phyloP scores from a whole-genome alignment of 2,329 filamentous ascomycete genomes.

The Phyllachora maydis region DNA sequence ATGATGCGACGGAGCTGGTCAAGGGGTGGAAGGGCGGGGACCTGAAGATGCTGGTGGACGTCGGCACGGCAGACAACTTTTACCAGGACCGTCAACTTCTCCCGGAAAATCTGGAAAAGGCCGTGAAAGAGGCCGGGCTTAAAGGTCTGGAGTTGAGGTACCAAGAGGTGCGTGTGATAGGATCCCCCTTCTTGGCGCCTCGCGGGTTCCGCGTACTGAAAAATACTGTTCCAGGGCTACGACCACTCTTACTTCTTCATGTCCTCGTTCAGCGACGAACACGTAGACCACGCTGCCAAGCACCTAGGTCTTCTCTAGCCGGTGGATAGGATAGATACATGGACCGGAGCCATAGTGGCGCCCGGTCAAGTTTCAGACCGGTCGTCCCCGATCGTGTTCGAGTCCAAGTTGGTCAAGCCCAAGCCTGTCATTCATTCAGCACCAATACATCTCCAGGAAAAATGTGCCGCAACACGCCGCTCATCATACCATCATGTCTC shows the following conservation, averaged over 20 bases:
- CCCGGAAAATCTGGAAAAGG: constrained; percentile 77
- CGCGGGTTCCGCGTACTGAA: no score
- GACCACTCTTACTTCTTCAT: constrained; percentile 98
- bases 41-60: constrained; percentile 69
- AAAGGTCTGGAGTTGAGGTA: constrained; percentile 59
- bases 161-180: constrained; percentile 37
- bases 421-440: no score
- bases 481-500: no score
- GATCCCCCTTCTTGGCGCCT: constrained; percentile 3
- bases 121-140: constrained; percentile 55
- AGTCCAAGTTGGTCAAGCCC: no score
- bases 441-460: no score
- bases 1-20: constrained; percentile 83
- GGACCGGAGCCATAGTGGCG: no score
- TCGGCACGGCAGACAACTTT: constrained; percentile 88
- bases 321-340: neutral
- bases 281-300: constrained; percentile 82
- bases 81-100: constrained; percentile 87
- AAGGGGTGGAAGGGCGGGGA: constrained; percentile 43
- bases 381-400: no score
- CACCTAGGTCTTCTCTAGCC: constrained; percentile 32
- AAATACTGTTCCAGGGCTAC: no score
- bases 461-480: no score
- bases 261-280: constrained; percentile 72
- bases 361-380: no score